phyloP scores from a whole-genome alignment of 805 yeast genomes.

The Metschnikowia vanudenii region DNA sequence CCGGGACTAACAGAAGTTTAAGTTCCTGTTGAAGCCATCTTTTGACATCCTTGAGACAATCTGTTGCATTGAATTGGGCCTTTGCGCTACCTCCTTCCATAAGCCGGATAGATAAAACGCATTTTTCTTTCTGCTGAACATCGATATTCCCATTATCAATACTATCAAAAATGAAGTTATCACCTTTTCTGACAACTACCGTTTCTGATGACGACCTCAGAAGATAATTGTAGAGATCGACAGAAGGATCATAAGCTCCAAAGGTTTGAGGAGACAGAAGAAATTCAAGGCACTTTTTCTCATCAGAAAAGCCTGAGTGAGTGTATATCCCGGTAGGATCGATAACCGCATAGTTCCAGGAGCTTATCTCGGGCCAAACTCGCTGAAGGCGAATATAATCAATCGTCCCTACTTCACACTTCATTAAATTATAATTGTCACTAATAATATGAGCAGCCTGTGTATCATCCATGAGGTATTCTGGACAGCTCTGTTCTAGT shows the following conservation, averaged over 20 bases:
- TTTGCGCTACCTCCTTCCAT: conserved; percentile 14
- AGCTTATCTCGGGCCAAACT: conserved; percentile 2
- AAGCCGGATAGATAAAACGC: conserved; percentile 16
- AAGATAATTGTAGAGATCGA: not conserved
- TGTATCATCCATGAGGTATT: not conserved
- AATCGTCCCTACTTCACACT: not conserved
- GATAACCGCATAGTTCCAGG: conserved; percentile 1
- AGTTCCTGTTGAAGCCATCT: conserved; percentile 19
- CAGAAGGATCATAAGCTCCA: conserved; percentile 1
- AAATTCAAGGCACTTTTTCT: conserved; percentile 5
- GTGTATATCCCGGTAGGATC: conserved; percentile 1
- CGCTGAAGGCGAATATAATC: not conserved
- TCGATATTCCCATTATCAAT: not conserved
- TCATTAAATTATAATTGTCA: conserved; percentile 1
- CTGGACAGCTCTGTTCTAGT: not conserved
- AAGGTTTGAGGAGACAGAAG: conserved; percentile 5
- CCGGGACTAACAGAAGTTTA: conserved; percentile 14
- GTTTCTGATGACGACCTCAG: not conserved
- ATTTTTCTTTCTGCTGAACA: not conserved
- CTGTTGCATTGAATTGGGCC: conserved; percentile 10
- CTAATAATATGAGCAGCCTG: conserved; percentile 5
- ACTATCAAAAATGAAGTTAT: not conserved
- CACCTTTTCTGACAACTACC: not conserved
- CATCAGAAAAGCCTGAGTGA: not conserved
- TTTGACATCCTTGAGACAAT: conserved; percentile 17